phyloP scores from a whole-genome alignment of 495 filamentous ascomycete genomes.

The Articulospora tetracladia region DNA sequence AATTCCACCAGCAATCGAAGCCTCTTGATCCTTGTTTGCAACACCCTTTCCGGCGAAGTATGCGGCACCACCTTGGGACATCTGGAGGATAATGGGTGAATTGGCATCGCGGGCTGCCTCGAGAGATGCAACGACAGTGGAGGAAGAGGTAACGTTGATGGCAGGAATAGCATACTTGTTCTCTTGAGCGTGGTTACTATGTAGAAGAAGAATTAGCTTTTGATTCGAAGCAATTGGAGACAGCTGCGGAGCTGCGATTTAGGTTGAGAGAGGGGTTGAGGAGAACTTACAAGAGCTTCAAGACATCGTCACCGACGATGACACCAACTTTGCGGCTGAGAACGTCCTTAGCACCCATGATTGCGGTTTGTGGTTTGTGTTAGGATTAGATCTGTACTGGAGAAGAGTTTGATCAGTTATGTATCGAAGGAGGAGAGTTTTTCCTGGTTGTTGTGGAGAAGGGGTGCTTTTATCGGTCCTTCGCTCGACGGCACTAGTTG shows the following conservation, averaged over 20 bases:
- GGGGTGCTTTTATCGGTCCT: not conserved
- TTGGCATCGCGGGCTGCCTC: constrained; percentile 91
- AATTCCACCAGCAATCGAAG: constrained; percentile 81
- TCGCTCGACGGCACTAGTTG: not conserved
- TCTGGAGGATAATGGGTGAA: constrained; percentile 84
- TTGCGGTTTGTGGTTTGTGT: constrained; percentile 28
- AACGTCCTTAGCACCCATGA: constrained; percentile 62
- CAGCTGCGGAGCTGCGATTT: not conserved
- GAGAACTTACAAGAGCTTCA: constrained; percentile 58
- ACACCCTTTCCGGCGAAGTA: constrained; percentile 96
- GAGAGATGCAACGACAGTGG: constrained; percentile 80
- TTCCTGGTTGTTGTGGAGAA: not conserved
- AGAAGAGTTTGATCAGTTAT: constrained; percentile 9
- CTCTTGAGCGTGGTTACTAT: constrained; percentile 70
- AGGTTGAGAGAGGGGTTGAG: not conserved
- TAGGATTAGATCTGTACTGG: constrained; percentile 4
- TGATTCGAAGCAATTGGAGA: not conserved
- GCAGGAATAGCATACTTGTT: constrained; percentile 85
- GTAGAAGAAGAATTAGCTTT: not conserved
- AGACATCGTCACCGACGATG: constrained; percentile 83
- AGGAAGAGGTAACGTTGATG: constrained; percentile 93
- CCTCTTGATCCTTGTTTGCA: constrained; percentile 77
- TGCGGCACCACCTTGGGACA: constrained; percentile 89
- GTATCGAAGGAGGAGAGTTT: constrained; percentile 8
- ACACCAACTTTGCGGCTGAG: constrained; percentile 78